A percentile compares a stretch with the other conserved stretches of the same genome.
These are phyloP conservation scores for Erodium texanum DNA, from an alignment of 441 rosid species.

Conservation along the genomic window DNA sequence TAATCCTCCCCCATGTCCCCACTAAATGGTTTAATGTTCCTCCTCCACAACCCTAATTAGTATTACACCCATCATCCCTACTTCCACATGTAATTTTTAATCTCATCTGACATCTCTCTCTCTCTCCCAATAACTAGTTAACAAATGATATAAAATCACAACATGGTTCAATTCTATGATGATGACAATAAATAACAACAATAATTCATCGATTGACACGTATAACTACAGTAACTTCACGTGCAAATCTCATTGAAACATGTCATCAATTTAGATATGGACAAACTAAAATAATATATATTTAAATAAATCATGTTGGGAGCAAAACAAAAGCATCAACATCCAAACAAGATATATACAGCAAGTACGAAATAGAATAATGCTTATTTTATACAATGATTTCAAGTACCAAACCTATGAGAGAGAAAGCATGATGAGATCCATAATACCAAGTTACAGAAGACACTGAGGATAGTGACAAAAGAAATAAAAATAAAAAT, in stretches of 20 bases:
- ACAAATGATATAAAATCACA: too few species aligned
- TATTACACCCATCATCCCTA: too few species aligned
- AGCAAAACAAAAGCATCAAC: too few species aligned
- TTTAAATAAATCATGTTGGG: background rate
- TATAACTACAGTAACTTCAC: background rate
- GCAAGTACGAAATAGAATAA: background rate
- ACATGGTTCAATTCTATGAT: too few species aligned
- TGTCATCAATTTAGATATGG: background rate
- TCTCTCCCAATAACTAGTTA: too few species aligned
- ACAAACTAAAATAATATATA: too few species aligned
- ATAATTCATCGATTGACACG: too few species aligned
- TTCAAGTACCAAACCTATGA: background rate
- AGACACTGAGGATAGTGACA: background rate
- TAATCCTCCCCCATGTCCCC: background rate
- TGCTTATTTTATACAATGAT: background rate
- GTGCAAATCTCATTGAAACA: background rate
- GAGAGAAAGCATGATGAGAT: background rate
- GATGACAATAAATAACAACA: too few species aligned
- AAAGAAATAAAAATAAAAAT: background rate
- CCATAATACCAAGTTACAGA: background rate
- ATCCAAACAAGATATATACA: too few species aligned
- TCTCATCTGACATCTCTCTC: too few species aligned
- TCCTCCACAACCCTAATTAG: background rate
- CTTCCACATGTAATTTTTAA: too few species aligned
- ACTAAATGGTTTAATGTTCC: background rate